These are phyloP conservation scores for Penicillium brasilianum DNA, from an alignment of 2,329 filamentous ascomycete genomes.

Conservation along the genomic window DNA sequence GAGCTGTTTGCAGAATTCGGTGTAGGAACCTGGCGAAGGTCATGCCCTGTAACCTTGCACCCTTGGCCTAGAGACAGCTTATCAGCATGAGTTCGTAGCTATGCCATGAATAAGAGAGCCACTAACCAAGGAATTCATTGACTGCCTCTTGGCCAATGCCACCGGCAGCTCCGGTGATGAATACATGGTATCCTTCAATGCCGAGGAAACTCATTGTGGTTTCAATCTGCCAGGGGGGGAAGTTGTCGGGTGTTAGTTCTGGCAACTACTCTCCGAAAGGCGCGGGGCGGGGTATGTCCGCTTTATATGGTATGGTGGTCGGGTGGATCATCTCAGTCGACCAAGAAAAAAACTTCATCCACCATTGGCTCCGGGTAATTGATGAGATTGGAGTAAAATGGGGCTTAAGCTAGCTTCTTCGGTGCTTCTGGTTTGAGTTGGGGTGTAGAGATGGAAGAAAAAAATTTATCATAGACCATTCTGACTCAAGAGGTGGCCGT, in stretches of 20 bases:
- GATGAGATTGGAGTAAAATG: background rate
- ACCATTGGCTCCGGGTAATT: conserved; percentile 3
- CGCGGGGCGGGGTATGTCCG: conserved; percentile 4
- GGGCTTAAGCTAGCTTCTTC: background rate
- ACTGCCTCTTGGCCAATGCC: conserved; percentile 58
- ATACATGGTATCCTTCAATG: conserved; percentile 57
- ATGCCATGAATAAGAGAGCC: background rate
- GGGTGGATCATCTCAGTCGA: conserved; percentile 2
- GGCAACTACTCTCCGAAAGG: conserved; percentile 1
- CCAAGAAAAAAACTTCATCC: background rate
- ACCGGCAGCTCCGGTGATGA: conserved; percentile 59
- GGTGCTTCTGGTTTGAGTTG: background rate
- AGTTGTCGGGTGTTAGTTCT: background rate
- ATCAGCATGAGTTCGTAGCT: background rate
- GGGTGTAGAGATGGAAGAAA: conserved; percentile 1
- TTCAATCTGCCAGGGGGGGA: background rate
- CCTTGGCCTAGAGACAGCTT: conserved; percentile 50
- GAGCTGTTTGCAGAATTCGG: conserved; percentile 24
- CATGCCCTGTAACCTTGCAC: conserved; percentile 56
- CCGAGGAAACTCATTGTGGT: conserved; percentile 51
- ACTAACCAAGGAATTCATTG: conserved; percentile 58
- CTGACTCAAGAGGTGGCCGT: background rate
- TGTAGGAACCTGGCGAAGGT: conserved; percentile 54
- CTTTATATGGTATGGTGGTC: background rate
- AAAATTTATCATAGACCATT: background rate